Evolutionary conservation across 1,284 basidiomycete genomes (phyloP), one percentile per base, ranked within the genome.

Genomic region (Moniliophthora roreri): DNA sequence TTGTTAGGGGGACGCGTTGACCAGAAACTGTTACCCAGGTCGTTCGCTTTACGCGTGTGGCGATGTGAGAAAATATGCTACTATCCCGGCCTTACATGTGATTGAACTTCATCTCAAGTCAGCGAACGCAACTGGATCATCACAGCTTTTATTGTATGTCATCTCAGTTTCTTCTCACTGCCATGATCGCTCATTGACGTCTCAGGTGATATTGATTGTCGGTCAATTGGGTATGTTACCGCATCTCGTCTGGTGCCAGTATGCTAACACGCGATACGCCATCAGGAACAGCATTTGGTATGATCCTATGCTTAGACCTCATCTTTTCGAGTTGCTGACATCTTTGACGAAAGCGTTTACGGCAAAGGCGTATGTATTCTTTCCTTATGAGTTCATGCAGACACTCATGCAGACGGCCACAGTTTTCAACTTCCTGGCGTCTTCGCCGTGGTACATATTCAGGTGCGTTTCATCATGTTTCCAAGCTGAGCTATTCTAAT

Each of bases 1-100:
- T 39, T 18, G 40, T 15, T 24, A 49, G 1, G 13, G 15, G 41
- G 50, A 3, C 41, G 10, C 20, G 35, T 28, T 36, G 16, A 21
- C 38, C 20, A n/a, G 11, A 10, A 49, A 15, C 4, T 28, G 18
- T 21, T 11, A 10, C 39, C 36, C 39, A 87, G 85, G 24, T 79
- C 78, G 56, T 87, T 87, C 56, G 79, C 74, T 1, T 66, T 85
- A 59, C 79, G 86, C 35, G 84, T 89, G 47, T 89, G 84, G 83
- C 70, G 85, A 69, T 89, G 85, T 89, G 63, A 66, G 84, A 34
- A 3, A 18, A 4, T 23, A 34, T 20, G 11, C 39, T 8, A 7
- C 26, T 23, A 9, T 13, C 41, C 15, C 21, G 41, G 41, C 3
- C 41, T 6, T 7, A 23, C n/a, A 9, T 18, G n/a, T 23, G 41